These are phyloP conservation scores for Rhododendron henanense DNA, from an alignment of 148 eudicot genomes.

Conservation along the genomic window DNA sequence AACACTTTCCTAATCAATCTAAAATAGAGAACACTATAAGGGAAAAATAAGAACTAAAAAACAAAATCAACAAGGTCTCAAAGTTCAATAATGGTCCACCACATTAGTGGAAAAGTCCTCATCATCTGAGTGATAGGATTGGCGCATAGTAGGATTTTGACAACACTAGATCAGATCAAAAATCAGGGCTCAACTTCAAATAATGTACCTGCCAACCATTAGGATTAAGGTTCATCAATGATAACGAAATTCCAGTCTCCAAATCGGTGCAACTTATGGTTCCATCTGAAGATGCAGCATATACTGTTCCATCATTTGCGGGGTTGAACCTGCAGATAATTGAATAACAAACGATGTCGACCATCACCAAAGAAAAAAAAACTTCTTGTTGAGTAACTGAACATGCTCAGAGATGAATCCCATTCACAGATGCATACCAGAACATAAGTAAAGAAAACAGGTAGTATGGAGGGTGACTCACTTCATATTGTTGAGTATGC, in stretches of 20 bases:
- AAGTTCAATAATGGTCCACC: neutral
- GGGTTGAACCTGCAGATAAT: slow-evolving; percentile 59
- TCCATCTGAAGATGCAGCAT: slow-evolving; percentile 94
- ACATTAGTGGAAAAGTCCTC: neutral
- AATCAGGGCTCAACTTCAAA: neutral
- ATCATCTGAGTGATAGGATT: neutral
- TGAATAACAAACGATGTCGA: neutral
- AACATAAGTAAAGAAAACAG: neutral
- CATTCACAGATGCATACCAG: neutral
- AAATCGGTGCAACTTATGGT: slow-evolving; percentile 83
- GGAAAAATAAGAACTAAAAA: neutral
- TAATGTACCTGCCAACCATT: slow-evolving; percentile 81
- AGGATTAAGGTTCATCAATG: slow-evolving; percentile 89
- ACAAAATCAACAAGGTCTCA: neutral
- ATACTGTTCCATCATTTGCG: slow-evolving; percentile 69
- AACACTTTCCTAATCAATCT: neutral
- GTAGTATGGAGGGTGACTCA: slow-evolving; percentile 26
- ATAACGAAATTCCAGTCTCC: slow-evolving; percentile 79
- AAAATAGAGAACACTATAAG: neutral
- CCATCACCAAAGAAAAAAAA: neutral
- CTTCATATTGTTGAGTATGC: slow-evolving; percentile 90
- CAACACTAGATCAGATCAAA: neutral
- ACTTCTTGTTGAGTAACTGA: neutral
- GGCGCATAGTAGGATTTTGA: neutral
- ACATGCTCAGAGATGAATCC: neutral